Base-by-base conservation (phyloP, 768 basidiomycete genomes). In the Naganishia vishniacii region DNA sequence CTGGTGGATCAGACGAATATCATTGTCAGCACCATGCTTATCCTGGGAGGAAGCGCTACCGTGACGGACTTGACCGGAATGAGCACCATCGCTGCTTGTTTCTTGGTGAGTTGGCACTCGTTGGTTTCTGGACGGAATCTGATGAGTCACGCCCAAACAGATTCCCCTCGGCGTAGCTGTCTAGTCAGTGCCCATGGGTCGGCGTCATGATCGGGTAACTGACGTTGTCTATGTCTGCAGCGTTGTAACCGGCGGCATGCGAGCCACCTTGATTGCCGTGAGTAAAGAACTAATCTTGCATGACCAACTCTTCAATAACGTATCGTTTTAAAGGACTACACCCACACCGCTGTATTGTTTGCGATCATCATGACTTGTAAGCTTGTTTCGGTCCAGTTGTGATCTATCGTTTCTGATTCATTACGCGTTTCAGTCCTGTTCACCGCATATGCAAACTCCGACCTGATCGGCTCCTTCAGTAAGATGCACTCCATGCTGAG, bases 61-160 rank as follows among this genome's bases (percentile, higher is more conserved):
- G 91, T 97, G 46, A 86, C 85, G 0, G 84, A 84, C 68, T 75
- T 97, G 66, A 92, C 92, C 0, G 92, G 91, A 0, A 94, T 94
- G 88, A 84, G 80, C 73, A 94, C 89, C 16, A 82, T 89, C 66
- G 91, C 89, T 41, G 90, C 91, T 0, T 91, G 89, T 73, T 94
- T 94, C 83, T 80, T 95, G 37, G 89, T 91, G 32, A 56, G 53
- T 40, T 41, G 23, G 2, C 18, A 26, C 37, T 11, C 12, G 1
- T 13, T 3, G 20, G 25, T 8, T 0, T 23, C 7, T 20, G n/a
- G 45, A 3, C 1, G 20, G 28, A n/a, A n/a, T 31, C 8, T 29
- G 7, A 31, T 34, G 28, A 37, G 20, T 42, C 37, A 20, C 28
- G 26, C n/a, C 47, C 13, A 4, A 7, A 6, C 47, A 49, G 47